These are phyloP conservation scores for Hygrocybe punicea DNA, from an alignment of 768 basidiomycete genomes.

Conservation along the genomic window DNA sequence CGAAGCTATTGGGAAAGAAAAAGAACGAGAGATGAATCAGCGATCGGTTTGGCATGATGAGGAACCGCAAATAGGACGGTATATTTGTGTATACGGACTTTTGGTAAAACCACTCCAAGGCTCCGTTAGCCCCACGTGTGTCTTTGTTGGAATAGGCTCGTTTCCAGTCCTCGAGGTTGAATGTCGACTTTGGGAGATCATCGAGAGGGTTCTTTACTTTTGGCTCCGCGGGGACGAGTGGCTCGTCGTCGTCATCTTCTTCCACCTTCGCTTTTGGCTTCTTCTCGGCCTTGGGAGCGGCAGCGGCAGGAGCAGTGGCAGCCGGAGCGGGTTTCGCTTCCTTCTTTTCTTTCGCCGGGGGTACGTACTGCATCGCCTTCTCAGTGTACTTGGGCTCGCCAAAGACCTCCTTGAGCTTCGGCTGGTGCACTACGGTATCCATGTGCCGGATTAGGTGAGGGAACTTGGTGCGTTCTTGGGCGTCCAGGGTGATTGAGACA, in stretches of 20 bases:
- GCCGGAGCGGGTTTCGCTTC: constrained; percentile 54
- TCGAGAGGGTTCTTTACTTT: constrained; percentile 96
- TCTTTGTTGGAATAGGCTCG: constrained; percentile 97
- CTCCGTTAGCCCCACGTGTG: constrained; percentile 77
- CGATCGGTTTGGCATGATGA: too few species aligned
- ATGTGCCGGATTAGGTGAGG: constrained; percentile 80
- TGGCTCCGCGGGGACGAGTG: constrained; percentile 71
- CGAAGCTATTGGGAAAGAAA: constrained; percentile 53
- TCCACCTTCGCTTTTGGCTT: constrained; percentile 55
- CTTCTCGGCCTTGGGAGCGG: constrained; percentile 59
- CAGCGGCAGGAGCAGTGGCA: constrained; percentile 41
- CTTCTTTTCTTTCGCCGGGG: constrained; percentile 80
- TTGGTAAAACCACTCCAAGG: constrained; percentile 95
- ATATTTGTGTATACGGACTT: constrained; percentile 59
- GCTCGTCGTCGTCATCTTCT: constrained; percentile 77
- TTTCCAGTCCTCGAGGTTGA: constrained; percentile 97
- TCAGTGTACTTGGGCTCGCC: constrained; percentile 60
- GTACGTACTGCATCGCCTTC: constrained; percentile 64
- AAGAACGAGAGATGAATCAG: neutral
- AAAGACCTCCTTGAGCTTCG: constrained; percentile 64
- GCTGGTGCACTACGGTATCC: constrained; percentile 86
- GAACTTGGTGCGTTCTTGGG: constrained; percentile 57
- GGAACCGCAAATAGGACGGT: neutral
- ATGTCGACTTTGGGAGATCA: constrained; percentile 77
- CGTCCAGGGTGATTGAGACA: constrained; percentile 60